A percentile compares a stretch with the other conserved stretches of the same genome.
Conservation (phyloP, 139 green algal species). For the Chlamydomonas sphaeroides region DNA sequence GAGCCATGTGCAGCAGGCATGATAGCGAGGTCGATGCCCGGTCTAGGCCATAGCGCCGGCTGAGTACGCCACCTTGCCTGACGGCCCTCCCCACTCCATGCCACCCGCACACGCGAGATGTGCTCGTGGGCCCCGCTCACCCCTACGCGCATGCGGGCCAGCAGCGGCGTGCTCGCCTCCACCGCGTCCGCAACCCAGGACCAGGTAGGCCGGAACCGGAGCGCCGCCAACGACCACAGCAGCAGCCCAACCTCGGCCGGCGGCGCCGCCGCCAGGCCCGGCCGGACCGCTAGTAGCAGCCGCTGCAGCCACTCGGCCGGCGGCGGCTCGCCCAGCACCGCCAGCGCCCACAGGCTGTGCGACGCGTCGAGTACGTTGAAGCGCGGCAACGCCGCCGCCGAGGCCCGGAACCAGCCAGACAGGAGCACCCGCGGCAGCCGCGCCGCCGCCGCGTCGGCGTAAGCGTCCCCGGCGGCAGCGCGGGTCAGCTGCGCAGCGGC, state of each 20-base stretch:
- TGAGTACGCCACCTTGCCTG: too few relatives aligned
- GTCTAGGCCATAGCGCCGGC: too few relatives aligned
- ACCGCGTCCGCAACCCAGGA: not conserved
- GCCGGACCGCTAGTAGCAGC: not conserved
- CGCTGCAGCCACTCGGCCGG: slow-evolving; percentile 1
- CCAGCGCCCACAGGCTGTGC: slow-evolving; percentile 29
- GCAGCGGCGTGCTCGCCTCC: not conserved
- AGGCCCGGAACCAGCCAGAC: not conserved
- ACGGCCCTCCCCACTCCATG: too few relatives aligned
- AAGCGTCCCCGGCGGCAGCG: not conserved
- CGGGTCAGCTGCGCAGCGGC: not conserved
- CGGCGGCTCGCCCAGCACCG: slow-evolving; percentile 17
- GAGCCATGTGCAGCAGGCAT: too few relatives aligned
- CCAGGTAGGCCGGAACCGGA: slow-evolving; percentile 34
- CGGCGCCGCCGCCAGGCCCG: not conserved
- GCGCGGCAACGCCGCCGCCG: not conserved
- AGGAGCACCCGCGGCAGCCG: slow-evolving; percentile 10
- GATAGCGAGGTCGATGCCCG: too few relatives aligned
- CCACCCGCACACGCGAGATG: too few relatives aligned
- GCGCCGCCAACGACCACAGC: slow-evolving; percentile 17
- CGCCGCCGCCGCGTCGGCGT: not conserved
- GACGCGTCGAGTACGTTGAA: slow-evolving; percentile 23
- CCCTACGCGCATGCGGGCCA: not conserved
- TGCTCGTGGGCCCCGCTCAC: too few relatives aligned
- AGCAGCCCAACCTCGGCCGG: slow-evolving; percentile 15